Conservation (phyloP, 192 early-diverging fungal genomes). For the Obelidium mucronatum region DNA sequence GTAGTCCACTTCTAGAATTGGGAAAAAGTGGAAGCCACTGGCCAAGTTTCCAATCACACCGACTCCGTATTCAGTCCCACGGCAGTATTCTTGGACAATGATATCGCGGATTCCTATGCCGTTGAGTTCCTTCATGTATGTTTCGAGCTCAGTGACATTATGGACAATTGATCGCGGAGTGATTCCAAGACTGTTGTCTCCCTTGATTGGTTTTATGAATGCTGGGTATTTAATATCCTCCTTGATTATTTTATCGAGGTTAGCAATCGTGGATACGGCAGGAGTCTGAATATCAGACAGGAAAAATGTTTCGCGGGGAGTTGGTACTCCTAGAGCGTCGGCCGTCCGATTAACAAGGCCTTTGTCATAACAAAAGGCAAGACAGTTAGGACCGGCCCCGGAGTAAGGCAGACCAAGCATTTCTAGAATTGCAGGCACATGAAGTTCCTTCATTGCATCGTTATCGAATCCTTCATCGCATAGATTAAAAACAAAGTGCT, state of each 20-base stretch:
- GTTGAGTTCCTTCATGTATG: conserved; percentile 52
- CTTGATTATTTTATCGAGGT: conserved; percentile 35
- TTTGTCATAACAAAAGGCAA: conserved; percentile 65
- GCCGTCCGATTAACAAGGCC: conserved; percentile 63
- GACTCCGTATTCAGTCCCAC: conserved; percentile 59
- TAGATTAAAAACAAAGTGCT: conserved; percentile 58
- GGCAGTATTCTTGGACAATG: conserved; percentile 61
- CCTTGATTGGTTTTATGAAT: conserved; percentile 65
- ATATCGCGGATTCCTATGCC: conserved; percentile 53
- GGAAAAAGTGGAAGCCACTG: conserved; percentile 62
- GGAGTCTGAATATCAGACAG: conserved; percentile 37
- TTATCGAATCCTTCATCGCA: conserved; percentile 67
- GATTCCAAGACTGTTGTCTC: conserved; percentile 67
- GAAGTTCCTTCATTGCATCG: conserved; percentile 62
- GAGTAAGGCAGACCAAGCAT: conserved; percentile 58
- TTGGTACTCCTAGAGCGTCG: conserved; percentile 60
- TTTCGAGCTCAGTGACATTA: conserved; percentile 43
- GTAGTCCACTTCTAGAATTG: conserved; percentile 63
- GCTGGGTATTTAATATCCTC: conserved; percentile 56
- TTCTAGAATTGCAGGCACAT: conserved; percentile 62
- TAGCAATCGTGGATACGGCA: conserved; percentile 25
- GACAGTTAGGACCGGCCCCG: conserved; percentile 63
- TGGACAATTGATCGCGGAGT: conserved; percentile 56
- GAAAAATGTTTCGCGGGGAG: conserved; percentile 55
- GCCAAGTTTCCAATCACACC: conserved; percentile 65